Evolutionary conservation across 140 eudicot species (phyloP).

Genomic region (Bidens hawaiensis): DNA sequence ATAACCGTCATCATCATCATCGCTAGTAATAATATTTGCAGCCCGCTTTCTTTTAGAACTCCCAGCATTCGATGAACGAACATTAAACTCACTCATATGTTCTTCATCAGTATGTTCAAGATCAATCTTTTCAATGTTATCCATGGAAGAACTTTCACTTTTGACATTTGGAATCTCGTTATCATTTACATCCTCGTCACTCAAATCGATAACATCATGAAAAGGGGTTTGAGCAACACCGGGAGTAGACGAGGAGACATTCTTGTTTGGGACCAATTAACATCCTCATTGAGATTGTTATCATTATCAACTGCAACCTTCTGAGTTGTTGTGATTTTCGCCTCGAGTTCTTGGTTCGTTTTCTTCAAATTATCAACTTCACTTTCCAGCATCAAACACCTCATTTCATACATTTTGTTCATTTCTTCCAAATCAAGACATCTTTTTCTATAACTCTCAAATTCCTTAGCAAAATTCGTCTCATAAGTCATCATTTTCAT

Average conservation of each 20-base stretch:
- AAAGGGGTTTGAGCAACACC: slow-evolving; percentile 17
- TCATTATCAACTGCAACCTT: slow-evolving; percentile 4
- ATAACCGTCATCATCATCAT: slow-evolving; percentile 44
- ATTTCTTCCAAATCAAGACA: slow-evolving; percentile 37
- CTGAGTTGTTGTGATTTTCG: slow-evolving; percentile 1
- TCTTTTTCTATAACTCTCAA: slow-evolving; percentile 11
- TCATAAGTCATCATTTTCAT: slow-evolving; percentile 1
- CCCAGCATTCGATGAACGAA: neutral
- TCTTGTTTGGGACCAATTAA: neutral
- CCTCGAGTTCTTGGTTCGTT: slow-evolving; percentile 38
- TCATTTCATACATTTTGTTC: slow-evolving; percentile 25
- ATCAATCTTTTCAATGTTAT: neutral
- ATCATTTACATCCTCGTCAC: neutral
- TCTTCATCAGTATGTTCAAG: neutral
- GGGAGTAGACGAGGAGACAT: neutral
- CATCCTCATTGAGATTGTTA: slow-evolving; percentile 22
- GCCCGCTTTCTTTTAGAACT: slow-evolving; percentile 42
- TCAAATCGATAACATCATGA: slow-evolving; percentile 10
- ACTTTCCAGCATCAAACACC: slow-evolving; percentile 28
- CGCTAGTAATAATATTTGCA: slow-evolving; percentile 33
- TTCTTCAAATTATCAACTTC: slow-evolving; percentile 34
- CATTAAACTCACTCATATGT: slow-evolving; percentile 3
- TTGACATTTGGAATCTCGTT: neutral
- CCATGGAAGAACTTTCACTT: neutral
- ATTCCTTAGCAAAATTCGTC: slow-evolving; percentile 19